These are phyloP conservation scores for Colletotrichum sp. DNA, from an alignment of 2,329 filamentous ascomycete species.

Conservation along the genomic window DNA sequence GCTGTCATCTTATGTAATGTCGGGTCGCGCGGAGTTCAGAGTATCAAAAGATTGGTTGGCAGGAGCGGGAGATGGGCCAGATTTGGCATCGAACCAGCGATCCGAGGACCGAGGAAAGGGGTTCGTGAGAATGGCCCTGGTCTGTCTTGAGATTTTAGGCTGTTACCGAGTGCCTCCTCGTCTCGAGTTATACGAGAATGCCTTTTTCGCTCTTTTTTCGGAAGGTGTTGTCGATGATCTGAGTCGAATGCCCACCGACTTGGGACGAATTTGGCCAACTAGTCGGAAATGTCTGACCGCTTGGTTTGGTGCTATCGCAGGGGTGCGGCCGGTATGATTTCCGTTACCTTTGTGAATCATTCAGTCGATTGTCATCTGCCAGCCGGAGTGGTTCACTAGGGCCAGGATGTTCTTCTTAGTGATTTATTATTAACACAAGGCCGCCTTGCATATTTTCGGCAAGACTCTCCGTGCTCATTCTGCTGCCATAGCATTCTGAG, in stretches of 20 bases:
- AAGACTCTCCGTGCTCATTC: neutral
- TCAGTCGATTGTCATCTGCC: neutral
- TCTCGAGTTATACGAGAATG: neutral
- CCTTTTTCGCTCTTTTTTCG: neutral
- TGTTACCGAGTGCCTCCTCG: neutral
- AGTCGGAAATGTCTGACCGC: neutral
- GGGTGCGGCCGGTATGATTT: neutral
- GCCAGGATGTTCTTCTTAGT: neutral
- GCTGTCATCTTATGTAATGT: neutral
- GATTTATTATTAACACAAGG: neutral
- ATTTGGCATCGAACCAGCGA: neutral
- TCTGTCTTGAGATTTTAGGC: neutral
- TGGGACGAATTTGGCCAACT: neutral
- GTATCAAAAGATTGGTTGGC: conserved; percentile 8
- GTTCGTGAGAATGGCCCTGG: neutral
- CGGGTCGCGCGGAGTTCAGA: neutral
- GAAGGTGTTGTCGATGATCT: neutral
- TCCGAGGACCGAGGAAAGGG: neutral
- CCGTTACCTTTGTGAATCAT: neutral
- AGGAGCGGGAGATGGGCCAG: conserved; percentile 9
- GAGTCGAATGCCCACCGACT: neutral
- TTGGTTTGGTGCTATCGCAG: neutral
- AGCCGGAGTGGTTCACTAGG: neutral
- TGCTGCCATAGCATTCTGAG: neutral
- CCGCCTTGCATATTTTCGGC: neutral